Percentiles rank a stretch among this genome's conserved stretches.
These are phyloP conservation scores for Durio zibethinus DNA, from an alignment of 345 rosid species.

Conservation along the genomic window DNA sequence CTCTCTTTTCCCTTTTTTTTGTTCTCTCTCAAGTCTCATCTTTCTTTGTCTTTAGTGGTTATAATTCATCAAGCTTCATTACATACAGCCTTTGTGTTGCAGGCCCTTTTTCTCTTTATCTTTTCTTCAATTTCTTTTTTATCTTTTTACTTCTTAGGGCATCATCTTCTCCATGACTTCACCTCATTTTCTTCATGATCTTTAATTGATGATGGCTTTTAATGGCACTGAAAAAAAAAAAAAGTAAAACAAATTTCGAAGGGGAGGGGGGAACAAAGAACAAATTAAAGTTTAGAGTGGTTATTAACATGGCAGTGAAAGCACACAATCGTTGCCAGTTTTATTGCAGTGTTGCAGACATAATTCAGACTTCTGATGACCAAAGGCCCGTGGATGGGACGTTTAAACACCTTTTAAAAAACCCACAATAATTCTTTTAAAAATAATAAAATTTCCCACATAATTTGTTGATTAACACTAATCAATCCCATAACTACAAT, in stretches of 20 bases:
- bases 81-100: background rate
- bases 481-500: background rate
- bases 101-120: background rate
- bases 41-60: background rate
- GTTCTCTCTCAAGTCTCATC: background rate
- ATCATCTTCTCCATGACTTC: background rate
- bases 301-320: constrained; percentile 9
- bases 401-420: background rate
- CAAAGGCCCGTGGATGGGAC: constrained; percentile 1
- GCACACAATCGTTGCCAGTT: constrained; percentile 16
- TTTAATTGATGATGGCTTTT: background rate
- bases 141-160: background rate
- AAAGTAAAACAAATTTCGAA: background rate
- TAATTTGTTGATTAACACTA: background rate
- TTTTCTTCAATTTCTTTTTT: too few species aligned
- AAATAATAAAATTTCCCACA: too few species aligned
- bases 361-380: constrained; percentile 12
- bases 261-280: background rate
- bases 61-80: background rate
- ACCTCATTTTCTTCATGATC: background rate
- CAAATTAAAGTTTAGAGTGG: constrained; percentile 4
- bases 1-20: background rate
- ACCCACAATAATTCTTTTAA: background rate
- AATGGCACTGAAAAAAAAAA: background rate
- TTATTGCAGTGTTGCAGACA: constrained; percentile 15